Conservation (phyloP, 1,284 basidiomycete genomes). For the Coniferiporia weirii region DNA sequence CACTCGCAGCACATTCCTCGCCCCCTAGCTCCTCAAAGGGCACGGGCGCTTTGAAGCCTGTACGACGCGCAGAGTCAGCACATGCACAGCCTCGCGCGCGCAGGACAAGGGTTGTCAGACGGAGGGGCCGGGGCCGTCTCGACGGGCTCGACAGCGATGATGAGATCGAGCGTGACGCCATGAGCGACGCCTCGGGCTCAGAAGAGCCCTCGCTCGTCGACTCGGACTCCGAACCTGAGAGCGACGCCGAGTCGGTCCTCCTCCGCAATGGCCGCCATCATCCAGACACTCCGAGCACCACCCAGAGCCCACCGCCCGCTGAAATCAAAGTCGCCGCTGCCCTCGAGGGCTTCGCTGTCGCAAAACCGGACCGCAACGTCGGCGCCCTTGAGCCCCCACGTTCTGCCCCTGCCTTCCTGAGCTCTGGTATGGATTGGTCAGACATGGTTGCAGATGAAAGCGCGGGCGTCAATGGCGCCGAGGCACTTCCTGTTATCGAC, state of each 20-base stretch:
- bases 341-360: slow-evolving; percentile 11
- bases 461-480: slow-evolving; percentile 41
- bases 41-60: neutral
- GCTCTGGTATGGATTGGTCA: slow-evolving; percentile 58
- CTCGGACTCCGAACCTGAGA: slow-evolving; percentile 64
- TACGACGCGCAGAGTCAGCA: neutral
- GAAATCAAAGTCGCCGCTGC: slow-evolving; percentile 20
- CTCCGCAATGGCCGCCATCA: slow-evolving; percentile 39
- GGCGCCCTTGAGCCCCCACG: slow-evolving; percentile 24
- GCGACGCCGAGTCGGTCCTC: slow-evolving; percentile 51
- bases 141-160: slow-evolving; percentile 62
- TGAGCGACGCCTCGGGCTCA: slow-evolving; percentile 57
- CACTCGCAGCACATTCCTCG: slow-evolving; percentile 1
- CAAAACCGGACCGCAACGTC: slow-evolving; percentile 28
- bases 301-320: slow-evolving; percentile 48
- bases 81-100: slow-evolving; percentile 16
- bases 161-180: slow-evolving; percentile 62
- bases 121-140: slow-evolving; percentile 48
- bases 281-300: slow-evolving; percentile 57
- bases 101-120: slow-evolving; percentile 36
- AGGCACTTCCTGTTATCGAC: slow-evolving; percentile 73
- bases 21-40: slow-evolving; percentile 12
- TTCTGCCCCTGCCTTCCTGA: slow-evolving; percentile 46
- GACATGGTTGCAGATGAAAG: slow-evolving; percentile 74
- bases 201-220: slow-evolving; percentile 48